phyloP scores from a whole-genome alignment of 2,329 filamentous ascomycete species.

The Teratosphaeria gauchensis region DNA sequence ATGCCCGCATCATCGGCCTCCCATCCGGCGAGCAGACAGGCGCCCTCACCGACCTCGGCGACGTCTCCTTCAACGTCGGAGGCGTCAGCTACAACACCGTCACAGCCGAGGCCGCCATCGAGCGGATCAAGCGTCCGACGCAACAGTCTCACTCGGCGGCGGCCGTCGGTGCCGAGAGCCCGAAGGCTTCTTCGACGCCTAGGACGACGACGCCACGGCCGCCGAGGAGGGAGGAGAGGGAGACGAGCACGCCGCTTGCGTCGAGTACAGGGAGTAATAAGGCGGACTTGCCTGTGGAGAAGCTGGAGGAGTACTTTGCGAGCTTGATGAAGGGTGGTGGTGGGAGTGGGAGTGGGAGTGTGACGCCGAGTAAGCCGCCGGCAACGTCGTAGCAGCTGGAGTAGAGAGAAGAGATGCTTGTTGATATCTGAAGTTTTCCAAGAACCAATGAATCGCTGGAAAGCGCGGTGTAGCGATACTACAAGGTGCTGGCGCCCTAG shows the following conservation, averaged over 20 bases:
- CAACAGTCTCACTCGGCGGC: neutral
- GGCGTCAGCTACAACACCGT: slow-evolving; percentile 60
- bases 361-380: slow-evolving; percentile 8
- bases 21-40: slow-evolving; percentile 29
- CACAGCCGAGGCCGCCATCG: slow-evolving; percentile 23
- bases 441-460: no score
- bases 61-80: slow-evolving; percentile 73
- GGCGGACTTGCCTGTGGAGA: slow-evolving; percentile 45
- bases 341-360: slow-evolving; percentile 8
- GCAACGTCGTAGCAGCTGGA: no score
- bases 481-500: no score
- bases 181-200: neutral
- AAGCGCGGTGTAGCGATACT: no score
- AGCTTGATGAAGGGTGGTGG: slow-evolving; percentile 46
- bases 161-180: neutral
- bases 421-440: no score
- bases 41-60: slow-evolving; percentile 23
- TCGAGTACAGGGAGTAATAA: slow-evolving; percentile 33
- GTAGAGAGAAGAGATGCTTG: no score
- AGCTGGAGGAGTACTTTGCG: slow-evolving; percentile 51
- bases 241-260: slow-evolving; percentile 3
- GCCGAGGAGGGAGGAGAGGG: slow-evolving; percentile 11
- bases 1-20: slow-evolving; percentile 11
- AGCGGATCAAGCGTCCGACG: slow-evolving; percentile 20
- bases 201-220: slow-evolving; percentile 11